Evolutionary conservation across 441 rosid genomes (phyloP), one percentile per base, ranked within the genome.

Genomic region (Croton setiger): DNA sequence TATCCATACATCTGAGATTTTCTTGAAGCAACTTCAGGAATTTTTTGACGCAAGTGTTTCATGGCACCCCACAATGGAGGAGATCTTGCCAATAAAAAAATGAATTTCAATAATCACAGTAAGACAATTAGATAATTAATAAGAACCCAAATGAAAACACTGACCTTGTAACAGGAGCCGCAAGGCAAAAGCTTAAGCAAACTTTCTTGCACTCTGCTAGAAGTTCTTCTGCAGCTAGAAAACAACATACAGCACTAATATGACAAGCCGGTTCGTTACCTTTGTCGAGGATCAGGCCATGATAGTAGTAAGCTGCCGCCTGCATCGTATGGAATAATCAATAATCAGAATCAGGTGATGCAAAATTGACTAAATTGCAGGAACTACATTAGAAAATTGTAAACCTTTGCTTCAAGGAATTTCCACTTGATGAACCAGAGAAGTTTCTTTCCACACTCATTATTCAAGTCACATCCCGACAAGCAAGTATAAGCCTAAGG

Each of bases 301-400:
- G 97, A 86, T 84, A 94, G 81, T 89, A 92, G 81, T 90, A 94
- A 60, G 99, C 91, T 5, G 94, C 93, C 4, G 97, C 97, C 99
- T 94, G 73, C 23, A 49, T 44, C 36, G 62, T 15, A 17, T n/a
- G 49, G 66, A 60, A 69, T 17, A 37, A 59, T 63, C 3, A 60
- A 69, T 17, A 37, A 59, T 63, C 3, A 69, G 67, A 56, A 53
- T 57, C 35, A 31, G 17, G 51, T 45, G 47, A 4, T 14, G 18
- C 15, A 44, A 45, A 52, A 1, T 13, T 56, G 36, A 20, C 1
- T 10, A 33, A 27, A 56, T 62, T 45, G 37, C 47, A 54, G 64
- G 35, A 41, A 41, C 13, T 39, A 43, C 21, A 48, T 17, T 3
- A 39, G 33, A 10, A 39, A 53, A 62, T 64, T 21, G 20, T 31